These are phyloP conservation scores for Fusarium virguliforme DNA, from an alignment of 2,329 filamentous ascomycete species.

Conservation along the genomic window DNA sequence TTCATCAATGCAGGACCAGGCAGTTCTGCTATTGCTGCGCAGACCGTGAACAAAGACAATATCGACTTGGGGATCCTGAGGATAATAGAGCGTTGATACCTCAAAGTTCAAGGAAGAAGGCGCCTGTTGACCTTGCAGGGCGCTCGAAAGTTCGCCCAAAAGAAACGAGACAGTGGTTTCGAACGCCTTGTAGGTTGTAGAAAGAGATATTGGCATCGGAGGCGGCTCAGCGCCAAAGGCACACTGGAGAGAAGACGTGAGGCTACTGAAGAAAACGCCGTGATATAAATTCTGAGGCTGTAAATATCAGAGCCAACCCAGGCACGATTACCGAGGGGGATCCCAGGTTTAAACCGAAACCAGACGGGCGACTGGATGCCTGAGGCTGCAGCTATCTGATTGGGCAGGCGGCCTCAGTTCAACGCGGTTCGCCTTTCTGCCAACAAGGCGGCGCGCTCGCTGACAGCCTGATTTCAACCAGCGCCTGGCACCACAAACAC, in stretches of 20 bases:
- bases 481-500: too few species aligned
- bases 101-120: neutral
- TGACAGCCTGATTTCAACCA: conserved; percentile 1
- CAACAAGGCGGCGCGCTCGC: neutral
- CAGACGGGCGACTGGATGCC: neutral
- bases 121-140: neutral
- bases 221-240: neutral
- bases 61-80: neutral
- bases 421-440: too few species aligned
- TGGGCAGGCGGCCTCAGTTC: too few species aligned
- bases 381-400: neutral
- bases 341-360: neutral
- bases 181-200: neutral
- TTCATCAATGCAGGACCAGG: neutral
- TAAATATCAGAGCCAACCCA: neutral
- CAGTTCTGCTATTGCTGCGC: neutral
- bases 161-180: neutral
- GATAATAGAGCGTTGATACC: neutral
- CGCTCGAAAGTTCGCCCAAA: neutral
- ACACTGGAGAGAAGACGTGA: neutral
- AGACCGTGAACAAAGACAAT: conserved; percentile 1
- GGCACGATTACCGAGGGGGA: neutral
- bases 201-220: neutral
- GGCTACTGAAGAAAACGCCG: neutral
- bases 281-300: neutral